These are phyloP conservation scores for Cicer cuneatum DNA, from an alignment of 306 rosid species.

Conservation along the genomic window DNA sequence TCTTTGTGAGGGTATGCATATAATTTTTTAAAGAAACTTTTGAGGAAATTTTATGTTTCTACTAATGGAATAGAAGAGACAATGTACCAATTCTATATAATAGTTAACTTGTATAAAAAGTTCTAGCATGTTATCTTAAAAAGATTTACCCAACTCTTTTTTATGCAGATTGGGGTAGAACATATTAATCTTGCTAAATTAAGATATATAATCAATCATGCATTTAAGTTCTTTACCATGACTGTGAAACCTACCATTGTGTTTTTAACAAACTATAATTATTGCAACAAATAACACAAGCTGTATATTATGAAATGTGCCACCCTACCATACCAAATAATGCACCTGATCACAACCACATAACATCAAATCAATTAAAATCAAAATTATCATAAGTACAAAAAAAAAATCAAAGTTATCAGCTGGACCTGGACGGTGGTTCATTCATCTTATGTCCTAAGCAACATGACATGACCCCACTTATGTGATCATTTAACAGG, in stretches of 20 bases:
- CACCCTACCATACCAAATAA: constrained; percentile 47
- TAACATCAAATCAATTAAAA: constrained; percentile 36
- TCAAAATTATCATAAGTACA: constrained; percentile 8
- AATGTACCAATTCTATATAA: too few relatives aligned
- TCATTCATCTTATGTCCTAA: constrained; percentile 56
- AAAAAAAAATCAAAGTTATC: constrained; percentile 41
- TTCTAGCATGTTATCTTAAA: too few relatives aligned
- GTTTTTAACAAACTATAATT: not conserved
- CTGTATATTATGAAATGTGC: constrained; percentile 38
- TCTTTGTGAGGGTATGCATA: too few relatives aligned
- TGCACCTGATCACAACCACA: constrained; percentile 38
- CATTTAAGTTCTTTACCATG: constrained; percentile 33
- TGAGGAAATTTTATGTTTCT: too few relatives aligned
- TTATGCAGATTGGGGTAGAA: not conserved
- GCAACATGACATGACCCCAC: constrained; percentile 54
- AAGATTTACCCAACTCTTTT: constrained; percentile 21
- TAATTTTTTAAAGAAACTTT: too few relatives aligned
- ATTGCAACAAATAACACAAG: constrained; percentile 41
- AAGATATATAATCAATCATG: not conserved
- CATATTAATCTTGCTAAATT: too few relatives aligned
- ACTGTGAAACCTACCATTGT: not conserved
- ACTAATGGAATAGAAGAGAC: too few relatives aligned
- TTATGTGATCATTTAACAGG: constrained; percentile 44
- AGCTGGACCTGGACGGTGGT: constrained; percentile 54
- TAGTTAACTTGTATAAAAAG: too few relatives aligned